Conservation (phyloP, 805 yeast species). For the Yarrowia keelungensis region DNA sequence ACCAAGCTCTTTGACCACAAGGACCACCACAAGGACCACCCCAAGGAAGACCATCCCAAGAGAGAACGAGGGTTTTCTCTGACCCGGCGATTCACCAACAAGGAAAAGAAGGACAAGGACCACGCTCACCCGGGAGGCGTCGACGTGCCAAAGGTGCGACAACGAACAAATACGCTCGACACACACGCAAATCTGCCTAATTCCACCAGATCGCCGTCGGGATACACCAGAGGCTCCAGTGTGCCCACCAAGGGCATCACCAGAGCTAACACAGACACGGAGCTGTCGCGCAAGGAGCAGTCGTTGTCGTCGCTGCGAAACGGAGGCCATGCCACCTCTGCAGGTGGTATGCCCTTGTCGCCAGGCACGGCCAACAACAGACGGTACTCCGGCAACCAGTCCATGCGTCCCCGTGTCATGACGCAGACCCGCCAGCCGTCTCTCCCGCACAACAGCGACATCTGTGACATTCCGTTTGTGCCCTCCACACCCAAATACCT, state of each 20-base stretch:
- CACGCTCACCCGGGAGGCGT: not conserved
- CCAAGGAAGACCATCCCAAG: conserved; percentile 8
- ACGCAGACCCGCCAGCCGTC: conserved; percentile 19
- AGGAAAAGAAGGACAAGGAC: conserved; percentile 27
- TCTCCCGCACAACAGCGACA: conserved; percentile 39
- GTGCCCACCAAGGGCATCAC: conserved; percentile 35
- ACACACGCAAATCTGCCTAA: not conserved
- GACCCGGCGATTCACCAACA: conserved; percentile 34
- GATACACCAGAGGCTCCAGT: conserved; percentile 19
- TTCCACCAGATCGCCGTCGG: conserved; percentile 23
- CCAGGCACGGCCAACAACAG: conserved; percentile 3
- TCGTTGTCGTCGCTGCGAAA: conserved; percentile 27
- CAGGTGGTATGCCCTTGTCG: conserved; percentile 7
- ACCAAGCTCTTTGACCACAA: conserved; percentile 31
- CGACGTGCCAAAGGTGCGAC: conserved; percentile 21
- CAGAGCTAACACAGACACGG: conserved; percentile 32
- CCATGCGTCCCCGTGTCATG: conserved; percentile 34
- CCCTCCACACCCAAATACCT: conserved; percentile 34
- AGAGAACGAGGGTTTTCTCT: conserved; percentile 31
- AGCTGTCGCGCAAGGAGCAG: conserved; percentile 29
- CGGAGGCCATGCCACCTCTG: conserved; percentile 34
- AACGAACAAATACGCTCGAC: conserved; percentile 31
- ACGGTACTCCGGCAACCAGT: conserved; percentile 7
- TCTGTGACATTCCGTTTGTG: conserved; percentile 27
- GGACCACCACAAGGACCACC: conserved; percentile 11